Evolutionary conservation across 2,329 filamentous ascomycete species (phyloP), one percentile per base, ranked within the genome.

Genomic region (Didymella lethalis): DNA sequence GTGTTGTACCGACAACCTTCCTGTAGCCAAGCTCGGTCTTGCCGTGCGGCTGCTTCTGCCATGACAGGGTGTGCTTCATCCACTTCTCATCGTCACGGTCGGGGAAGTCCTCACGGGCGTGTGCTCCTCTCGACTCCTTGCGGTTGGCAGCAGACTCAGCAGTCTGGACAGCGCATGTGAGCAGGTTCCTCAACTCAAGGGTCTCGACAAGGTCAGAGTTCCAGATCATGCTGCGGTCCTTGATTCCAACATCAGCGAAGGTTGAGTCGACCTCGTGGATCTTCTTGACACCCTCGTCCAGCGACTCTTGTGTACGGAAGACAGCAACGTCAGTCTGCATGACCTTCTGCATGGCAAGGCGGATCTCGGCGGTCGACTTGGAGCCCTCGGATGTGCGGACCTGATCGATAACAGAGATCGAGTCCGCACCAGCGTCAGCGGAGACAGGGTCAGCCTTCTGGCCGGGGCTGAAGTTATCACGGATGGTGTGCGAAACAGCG

Each of bases 181-280:
- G 83, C 74, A 99, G 81, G 81, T 99, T 99, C 75, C 93, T 87
- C 75, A 98, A 85, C 82, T 99, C 95, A 56, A 99, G 88, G 7
- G 94, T 96, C 86, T 98, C 94, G 63, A 97, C 92, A 38, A 98
- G 87, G 76, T 98, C 94, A 25, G 91, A 93, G 88, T 98, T 98
- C 94, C 94, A 98, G 84, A 98, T 98, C 94, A 98, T 97, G 86
- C 92, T 96, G 80, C 95, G 91, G 81, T 98, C 94, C 87, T 97
- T 96, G 83, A 92, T 97, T 75, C 92, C 92, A 70, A 98, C 90
- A 75, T 97, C 85, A 71, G 84, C 81, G 82, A 90, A 98, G 73
- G 84, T 85, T 71, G 86, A 80, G 78, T 98, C 94, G 70, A 98
- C 92, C 69, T 92, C 88, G 66, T 82, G 88, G 79, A 98, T 95